Evolutionary conservation across 1,284 basidiomycete species (phyloP).

Genomic region (Apiotrichum siamense): DNA sequence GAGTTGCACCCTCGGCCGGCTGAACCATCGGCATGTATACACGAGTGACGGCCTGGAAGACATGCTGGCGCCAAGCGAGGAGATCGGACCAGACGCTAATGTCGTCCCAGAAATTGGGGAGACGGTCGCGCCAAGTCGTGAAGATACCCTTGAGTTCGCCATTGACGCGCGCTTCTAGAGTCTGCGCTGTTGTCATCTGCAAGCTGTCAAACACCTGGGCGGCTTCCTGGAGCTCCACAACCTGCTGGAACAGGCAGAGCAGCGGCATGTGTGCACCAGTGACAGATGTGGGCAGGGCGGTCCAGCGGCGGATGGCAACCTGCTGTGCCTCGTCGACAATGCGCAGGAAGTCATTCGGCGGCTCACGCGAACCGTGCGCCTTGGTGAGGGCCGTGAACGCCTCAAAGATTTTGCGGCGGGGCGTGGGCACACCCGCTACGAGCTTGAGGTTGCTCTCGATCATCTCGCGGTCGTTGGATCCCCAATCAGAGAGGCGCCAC

Average conservation of each 20-base stretch:
- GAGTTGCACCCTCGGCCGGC: slow-evolving; percentile 56
- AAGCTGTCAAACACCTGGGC: slow-evolving; percentile 90
- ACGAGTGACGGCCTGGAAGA: slow-evolving; percentile 89
- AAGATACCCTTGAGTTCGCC: slow-evolving; percentile 93
- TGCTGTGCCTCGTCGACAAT: slow-evolving; percentile 97
- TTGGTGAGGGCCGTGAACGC: slow-evolving; percentile 79
- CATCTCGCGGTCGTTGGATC: slow-evolving; percentile 57
- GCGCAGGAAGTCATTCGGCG: slow-evolving; percentile 64
- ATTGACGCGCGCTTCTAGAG: slow-evolving; percentile 84
- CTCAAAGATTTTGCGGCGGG: slow-evolving; percentile 90
- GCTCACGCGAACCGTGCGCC: slow-evolving; percentile 49
- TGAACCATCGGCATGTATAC: slow-evolving; percentile 87
- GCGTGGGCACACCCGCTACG: slow-evolving; percentile 80
- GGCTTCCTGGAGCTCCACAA: slow-evolving; percentile 95
- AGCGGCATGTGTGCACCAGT: slow-evolving; percentile 90
- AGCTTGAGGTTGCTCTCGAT: slow-evolving; percentile 80
- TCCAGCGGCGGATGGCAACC: slow-evolving; percentile 92
- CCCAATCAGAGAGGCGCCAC: slow-evolving; percentile 93
- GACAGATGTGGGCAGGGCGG: slow-evolving; percentile 74
- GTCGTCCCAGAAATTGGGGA: slow-evolving; percentile 95
- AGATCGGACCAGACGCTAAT: slow-evolving; percentile 99
- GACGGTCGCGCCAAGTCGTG: slow-evolving; percentile 92
- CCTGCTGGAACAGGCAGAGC: slow-evolving; percentile 97
- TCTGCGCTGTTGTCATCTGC: slow-evolving; percentile 76
- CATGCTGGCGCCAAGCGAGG: slow-evolving; percentile 93